phyloP scores from a whole-genome alignment of 2,329 filamentous ascomycete genomes.

The Curvularia sp. region DNA sequence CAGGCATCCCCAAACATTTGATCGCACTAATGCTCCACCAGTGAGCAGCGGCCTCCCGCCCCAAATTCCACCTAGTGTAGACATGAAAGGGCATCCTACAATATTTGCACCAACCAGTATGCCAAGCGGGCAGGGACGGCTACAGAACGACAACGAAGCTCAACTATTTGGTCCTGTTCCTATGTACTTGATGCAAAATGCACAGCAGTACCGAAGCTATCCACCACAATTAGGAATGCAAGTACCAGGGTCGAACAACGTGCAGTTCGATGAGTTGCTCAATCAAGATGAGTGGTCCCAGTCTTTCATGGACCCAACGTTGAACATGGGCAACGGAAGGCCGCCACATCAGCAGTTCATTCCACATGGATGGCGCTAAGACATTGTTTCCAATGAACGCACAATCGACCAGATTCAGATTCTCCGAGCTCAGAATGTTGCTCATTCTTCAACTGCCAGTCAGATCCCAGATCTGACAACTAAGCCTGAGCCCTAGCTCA shows the following conservation, averaged over 20 bases:
- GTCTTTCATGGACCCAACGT: slow-evolving; percentile 47
- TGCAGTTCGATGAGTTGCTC: slow-evolving; percentile 50
- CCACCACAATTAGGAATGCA: slow-evolving; percentile 38
- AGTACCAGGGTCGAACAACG: slow-evolving; percentile 32
- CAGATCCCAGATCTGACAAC: background rate
- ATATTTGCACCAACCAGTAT: slow-evolving; percentile 34
- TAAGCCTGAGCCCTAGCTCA: background rate
- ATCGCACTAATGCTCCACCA: slow-evolving; percentile 18
- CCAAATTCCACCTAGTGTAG: slow-evolving; percentile 22
- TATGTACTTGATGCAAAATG: slow-evolving; percentile 70
- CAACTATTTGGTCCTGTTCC: slow-evolving; percentile 75
- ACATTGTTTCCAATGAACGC: slow-evolving; percentile 11
- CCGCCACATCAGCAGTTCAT: slow-evolving; percentile 30
- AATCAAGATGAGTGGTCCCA: slow-evolving; percentile 52
- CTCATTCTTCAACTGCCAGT: background rate
- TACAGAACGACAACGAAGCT: slow-evolving; percentile 69
- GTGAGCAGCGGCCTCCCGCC: slow-evolving; percentile 8
- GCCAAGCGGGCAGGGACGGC: slow-evolving; percentile 23
- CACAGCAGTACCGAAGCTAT: slow-evolving; percentile 35
- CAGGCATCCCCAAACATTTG: slow-evolving; percentile 43
- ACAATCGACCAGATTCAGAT: background rate
- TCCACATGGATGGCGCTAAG: slow-evolving; percentile 31
- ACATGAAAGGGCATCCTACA: slow-evolving; percentile 39
- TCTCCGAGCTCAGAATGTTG: background rate
- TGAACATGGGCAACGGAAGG: slow-evolving; percentile 37